Conservation (phyloP, 768 basidiomycete species). For the Russula ochroleuca region DNA sequence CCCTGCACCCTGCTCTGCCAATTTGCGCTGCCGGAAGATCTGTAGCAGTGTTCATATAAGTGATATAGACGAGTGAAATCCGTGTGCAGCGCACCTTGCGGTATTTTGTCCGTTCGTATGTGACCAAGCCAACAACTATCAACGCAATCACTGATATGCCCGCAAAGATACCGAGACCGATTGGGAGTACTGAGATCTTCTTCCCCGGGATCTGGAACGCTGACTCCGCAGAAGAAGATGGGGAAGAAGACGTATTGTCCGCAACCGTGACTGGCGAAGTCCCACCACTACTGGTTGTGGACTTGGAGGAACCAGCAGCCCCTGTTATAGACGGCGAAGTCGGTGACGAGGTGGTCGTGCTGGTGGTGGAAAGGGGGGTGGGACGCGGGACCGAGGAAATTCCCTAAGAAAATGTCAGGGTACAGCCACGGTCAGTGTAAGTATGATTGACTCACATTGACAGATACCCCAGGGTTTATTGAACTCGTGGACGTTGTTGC, state of each 20-base stretch:
- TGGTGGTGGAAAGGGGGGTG: not conserved
- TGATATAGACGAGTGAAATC: not conserved
- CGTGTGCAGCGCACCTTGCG: constrained; percentile 55
- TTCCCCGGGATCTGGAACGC: constrained; percentile 68
- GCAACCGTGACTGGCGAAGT: constrained; percentile 25
- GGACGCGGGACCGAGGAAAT: constrained; percentile 22
- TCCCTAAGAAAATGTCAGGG: constrained; percentile 13
- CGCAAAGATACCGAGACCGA: constrained; percentile 79
- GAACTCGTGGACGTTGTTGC: constrained; percentile 12
- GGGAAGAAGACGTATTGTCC: constrained; percentile 21
- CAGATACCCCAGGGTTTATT: not conserved
- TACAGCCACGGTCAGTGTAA: not conserved
- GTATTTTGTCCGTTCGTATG: constrained; percentile 83
- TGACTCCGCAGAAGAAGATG: constrained; percentile 31
- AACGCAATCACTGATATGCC: constrained; percentile 82
- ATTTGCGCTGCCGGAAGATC: constrained; percentile 67
- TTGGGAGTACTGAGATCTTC: constrained; percentile 67
- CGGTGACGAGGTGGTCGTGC: constrained; percentile 20
- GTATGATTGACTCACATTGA: constrained; percentile 2
- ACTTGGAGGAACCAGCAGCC: constrained; percentile 11
- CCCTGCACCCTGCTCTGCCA: constrained; percentile 55
- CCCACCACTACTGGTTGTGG: constrained; percentile 27
- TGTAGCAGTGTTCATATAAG: constrained; percentile 4
- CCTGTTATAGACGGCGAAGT: constrained; percentile 18
- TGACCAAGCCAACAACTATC: constrained; percentile 77